phyloP scores from a whole-genome alignment of 2,329 filamentous ascomycete genomes.

The Aspergillus sp. region DNA sequence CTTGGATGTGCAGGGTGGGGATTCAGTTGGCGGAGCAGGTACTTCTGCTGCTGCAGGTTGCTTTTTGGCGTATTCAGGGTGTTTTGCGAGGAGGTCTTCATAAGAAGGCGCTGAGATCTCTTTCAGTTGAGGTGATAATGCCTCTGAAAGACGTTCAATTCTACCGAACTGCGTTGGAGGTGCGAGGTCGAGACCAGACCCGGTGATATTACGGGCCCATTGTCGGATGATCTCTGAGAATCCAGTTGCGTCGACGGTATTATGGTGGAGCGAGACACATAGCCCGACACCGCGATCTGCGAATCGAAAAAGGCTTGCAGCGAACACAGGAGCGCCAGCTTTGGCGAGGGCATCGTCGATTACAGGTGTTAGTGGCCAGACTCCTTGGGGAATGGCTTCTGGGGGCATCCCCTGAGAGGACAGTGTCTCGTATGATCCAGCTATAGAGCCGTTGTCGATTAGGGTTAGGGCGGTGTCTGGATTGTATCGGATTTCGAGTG shows the following conservation, averaged over 20 bases:
- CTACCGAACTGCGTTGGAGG: background rate
- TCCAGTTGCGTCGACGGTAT: conserved; percentile 10
- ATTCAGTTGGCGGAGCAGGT: background rate
- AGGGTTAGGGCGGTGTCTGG: background rate
- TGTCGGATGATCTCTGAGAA: conserved; percentile 5
- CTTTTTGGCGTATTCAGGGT: conserved; percentile 8
- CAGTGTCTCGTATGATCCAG: too few species aligned
- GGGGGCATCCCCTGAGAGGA: background rate
- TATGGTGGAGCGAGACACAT: conserved; percentile 14
- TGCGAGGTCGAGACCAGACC: too few species aligned
- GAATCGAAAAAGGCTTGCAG: conserved; percentile 15
- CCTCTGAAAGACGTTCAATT: background rate
- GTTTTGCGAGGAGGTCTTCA: background rate
- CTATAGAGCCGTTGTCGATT: conserved; percentile 5
- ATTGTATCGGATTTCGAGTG: conserved; percentile 4
- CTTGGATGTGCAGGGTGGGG: background rate
- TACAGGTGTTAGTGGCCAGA: background rate
- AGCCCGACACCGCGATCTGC: conserved; percentile 9
- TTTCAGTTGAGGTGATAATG: background rate
- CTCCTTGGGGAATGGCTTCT: background rate
- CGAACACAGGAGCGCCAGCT: conserved; percentile 9
- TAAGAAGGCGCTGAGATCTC: background rate
- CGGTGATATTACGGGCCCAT: background rate
- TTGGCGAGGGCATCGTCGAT: background rate
- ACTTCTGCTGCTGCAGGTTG: background rate